Evolutionary conservation across 2,329 filamentous ascomycete genomes (phyloP), one percentile per base, ranked within the genome.

Genomic region (Aspergillus persii): DNA sequence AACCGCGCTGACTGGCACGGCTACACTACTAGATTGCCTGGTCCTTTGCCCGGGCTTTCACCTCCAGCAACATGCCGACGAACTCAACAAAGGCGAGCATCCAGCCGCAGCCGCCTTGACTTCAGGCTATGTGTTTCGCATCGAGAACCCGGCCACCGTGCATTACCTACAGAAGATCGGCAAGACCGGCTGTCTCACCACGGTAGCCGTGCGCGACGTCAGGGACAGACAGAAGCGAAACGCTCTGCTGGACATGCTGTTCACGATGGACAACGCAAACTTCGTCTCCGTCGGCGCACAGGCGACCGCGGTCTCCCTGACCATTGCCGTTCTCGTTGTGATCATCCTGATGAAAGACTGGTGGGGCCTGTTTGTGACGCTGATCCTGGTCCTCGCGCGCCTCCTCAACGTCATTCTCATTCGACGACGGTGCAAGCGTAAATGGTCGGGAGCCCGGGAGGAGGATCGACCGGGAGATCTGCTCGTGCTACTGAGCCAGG

Each of bases 91-190:
- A 31, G 30, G 30, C 30, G 30, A 31, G 30, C 30, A 31, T 31
- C 30, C 30, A 8, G 30, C 30, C 30, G 30, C 30, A 31, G 30
- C 30, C 1, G 30, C 30, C 6, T 31, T 31, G 8, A 31, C 30
- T 31, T 31, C 30, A 31, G 30, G 30, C 30, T 31, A 31, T 31
- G 30, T 31, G 15, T 56, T 56, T 8, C 44, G 83, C 82, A n/a
- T 56, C 31, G 54, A 56, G 26, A 56, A 56, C 23, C 41, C 54
- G 23, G 48, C 54, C 23, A 56, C 54, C 4, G 54, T 56, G 48
- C 29, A 49, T 27, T 56, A 50, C 29, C 44, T 56, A 11, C 47
- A 56, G 48, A 50, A 30, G 39, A 39, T 56, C 27, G 27, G 54
- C 6, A 50, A 46, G 9, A 52, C 54, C 12, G 54, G 31, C 2